phyloP scores from a whole-genome alignment of 495 filamentous ascomycete species.

The Penicillium diatomitis region DNA sequence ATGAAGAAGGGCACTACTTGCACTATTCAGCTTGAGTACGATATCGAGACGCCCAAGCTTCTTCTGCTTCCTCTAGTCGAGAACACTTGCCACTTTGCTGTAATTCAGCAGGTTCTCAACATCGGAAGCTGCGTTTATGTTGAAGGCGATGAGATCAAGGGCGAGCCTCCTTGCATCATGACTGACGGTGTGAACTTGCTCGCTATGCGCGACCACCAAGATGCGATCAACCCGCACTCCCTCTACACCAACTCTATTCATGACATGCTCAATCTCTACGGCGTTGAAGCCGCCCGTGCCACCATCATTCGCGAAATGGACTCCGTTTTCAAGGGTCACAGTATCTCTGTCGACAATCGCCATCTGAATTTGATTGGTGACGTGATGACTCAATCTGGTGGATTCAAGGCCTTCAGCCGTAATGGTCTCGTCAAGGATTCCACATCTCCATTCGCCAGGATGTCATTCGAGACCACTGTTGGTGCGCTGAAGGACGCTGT shows the following conservation, averaged over 20 bases:
- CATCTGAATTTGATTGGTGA: constrained; percentile 95
- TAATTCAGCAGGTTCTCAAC: constrained; percentile 78
- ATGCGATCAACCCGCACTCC: constrained; percentile 76
- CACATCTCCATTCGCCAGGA: constrained; percentile 87
- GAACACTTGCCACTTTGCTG: constrained; percentile 57
- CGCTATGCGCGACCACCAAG: constrained; percentile 80
- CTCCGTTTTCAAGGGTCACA: constrained; percentile 81
- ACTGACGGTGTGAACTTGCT: constrained; percentile 82
- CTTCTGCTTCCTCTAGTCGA: constrained; percentile 88
- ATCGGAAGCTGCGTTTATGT: constrained; percentile 64
- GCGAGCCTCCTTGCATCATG: constrained; percentile 50
- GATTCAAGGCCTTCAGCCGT: constrained; percentile 83
- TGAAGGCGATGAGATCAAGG: constrained; percentile 50
- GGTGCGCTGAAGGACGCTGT: constrained; percentile 89
- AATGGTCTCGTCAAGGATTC: constrained; percentile 69
- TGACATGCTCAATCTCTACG: constrained; percentile 74
- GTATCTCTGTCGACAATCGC: constrained; percentile 84
- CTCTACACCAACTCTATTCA: constrained; percentile 90
- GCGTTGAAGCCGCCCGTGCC: constrained; percentile 83
- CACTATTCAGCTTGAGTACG: constrained; percentile 76
- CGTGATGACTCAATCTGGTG: constrained; percentile 86
- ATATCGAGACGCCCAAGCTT: constrained; percentile 72
- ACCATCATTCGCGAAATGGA: constrained; percentile 83
- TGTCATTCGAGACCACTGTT: constrained; percentile 97
- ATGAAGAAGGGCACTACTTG: constrained; percentile 62